Evolutionary conservation across 306 rosid genomes (phyloP), one percentile per base, ranked within the genome.

Genomic region (Trifolium pratense): DNA sequence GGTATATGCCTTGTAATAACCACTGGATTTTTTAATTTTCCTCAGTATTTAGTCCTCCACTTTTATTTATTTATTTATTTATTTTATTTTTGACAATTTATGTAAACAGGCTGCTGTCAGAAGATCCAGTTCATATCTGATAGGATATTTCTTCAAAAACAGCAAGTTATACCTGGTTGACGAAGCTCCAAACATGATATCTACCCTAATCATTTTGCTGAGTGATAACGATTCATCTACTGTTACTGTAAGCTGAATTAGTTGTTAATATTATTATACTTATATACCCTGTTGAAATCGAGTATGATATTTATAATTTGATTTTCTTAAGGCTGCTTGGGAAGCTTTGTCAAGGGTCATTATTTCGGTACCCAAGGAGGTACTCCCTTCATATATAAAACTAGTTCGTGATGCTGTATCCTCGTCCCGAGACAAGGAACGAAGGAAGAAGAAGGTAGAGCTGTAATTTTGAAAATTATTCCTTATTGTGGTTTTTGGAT

Each of bases 331-430:
- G 99, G 91, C 68, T 74, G 86, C 93, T 65, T 91, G 96, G 99
- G 96, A 91, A 77, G 97, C 99, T 78, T 82, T 94, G 85, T 88
- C 97, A 12, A 88, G 89, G 71, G 96, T 94, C 76, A 83, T 91
- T 70, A 73, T 75, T 79, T 91, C 97, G 16, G 85, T 88, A 31
- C 92, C 99, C 23, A 94, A 94, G 89, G 99, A 91, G 79, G 79
- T 87, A 18, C 95, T 94, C 75, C 97, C 97, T 65, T 88, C 99
- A 0, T 89, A 94, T 81, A 82, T 91, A 46, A 94, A 94, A 86
- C 76, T 91, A 46, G 99, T 91, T 46, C 93, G 97, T 32, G 99
- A 94, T 88, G 97, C 99, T 79, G 97, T 94, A 31, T 94, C 99
- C 67, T 88, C 96, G 12, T 87, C 99, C 31, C 84, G 97, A 70